Conservation (phyloP, 176 grass and related monocot species). For the Musa itinerans region DNA sequence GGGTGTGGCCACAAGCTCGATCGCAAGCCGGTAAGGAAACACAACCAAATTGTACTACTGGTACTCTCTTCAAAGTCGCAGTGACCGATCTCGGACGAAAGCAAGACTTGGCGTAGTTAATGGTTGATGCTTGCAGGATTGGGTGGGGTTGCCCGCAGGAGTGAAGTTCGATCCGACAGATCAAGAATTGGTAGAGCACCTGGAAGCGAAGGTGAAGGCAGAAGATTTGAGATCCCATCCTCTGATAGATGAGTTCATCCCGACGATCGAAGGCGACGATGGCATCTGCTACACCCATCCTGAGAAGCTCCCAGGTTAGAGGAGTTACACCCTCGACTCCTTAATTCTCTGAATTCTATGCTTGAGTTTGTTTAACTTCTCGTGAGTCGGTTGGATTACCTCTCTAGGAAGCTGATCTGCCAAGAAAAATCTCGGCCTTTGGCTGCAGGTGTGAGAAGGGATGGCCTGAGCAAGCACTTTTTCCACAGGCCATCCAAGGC, state of each 20-base stretch:
- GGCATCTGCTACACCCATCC: conserved; percentile 98
- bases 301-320: conserved; percentile 73
- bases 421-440: conserved; percentile 2
- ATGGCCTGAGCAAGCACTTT: conserved; percentile 82
- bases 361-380: conserved; percentile 6
- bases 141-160: conserved; percentile 60
- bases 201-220: conserved; percentile 57
- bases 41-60: too few relatives aligned
- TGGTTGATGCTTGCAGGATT: conserved; percentile 34
- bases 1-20: conserved; percentile 65
- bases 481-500: conserved; percentile 93
- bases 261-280: conserved; percentile 83
- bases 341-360: too few relatives aligned
- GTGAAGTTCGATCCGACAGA: conserved; percentile 95
- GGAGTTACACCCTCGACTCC: too few relatives aligned
- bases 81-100: too few relatives aligned
- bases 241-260: conserved; percentile 93
- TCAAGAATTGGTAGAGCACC: conserved; percentile 89
- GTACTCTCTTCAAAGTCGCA: too few relatives aligned
- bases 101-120: too few relatives aligned
- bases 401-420: conserved; percentile 17
- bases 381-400: not conserved
- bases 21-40: conserved; percentile 29
- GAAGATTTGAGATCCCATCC: conserved; percentile 37
- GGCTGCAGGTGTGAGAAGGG: conserved; percentile 57